These are phyloP conservation scores for Knoxia roxburghii DNA, from an alignment of 257 asterid genomes.

Conservation along the genomic window DNA sequence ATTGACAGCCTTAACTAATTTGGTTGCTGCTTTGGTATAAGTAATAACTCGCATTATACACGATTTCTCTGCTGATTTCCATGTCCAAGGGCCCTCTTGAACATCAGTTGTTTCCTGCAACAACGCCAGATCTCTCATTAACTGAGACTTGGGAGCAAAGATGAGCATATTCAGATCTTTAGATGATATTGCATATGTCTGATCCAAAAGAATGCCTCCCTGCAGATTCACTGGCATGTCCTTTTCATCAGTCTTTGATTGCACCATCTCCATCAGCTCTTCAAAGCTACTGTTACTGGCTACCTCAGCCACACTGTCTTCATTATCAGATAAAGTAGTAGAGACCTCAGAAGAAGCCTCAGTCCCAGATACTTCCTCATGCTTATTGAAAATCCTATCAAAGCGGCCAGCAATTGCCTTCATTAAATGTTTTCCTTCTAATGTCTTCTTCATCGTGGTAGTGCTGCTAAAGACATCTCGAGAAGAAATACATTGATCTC, in stretches of 20 bases:
- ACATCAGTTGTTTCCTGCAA: conserved; percentile 60
- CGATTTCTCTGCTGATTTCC: conserved; percentile 39
- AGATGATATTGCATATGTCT: conserved; percentile 39
- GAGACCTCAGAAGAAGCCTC: conserved; percentile 46
- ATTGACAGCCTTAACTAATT: conserved; percentile 69
- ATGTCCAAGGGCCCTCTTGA: conserved; percentile 70
- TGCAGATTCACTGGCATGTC: conserved; percentile 54
- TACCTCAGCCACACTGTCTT: conserved; percentile 36
- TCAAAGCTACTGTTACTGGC: conserved; percentile 34
- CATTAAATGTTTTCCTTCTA: conserved; percentile 58
- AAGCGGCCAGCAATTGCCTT: conserved; percentile 58
- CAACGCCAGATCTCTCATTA: conserved; percentile 42
- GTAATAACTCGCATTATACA: conserved; percentile 55
- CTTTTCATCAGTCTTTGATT: conserved; percentile 33
- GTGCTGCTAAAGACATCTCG: conserved; percentile 25
- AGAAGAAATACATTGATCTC: conserved; percentile 26
- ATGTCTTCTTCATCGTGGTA: conserved; percentile 30
- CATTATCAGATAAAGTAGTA: conserved; percentile 41
- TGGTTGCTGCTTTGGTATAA: conserved; percentile 66
- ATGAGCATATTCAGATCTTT: conserved; percentile 56
- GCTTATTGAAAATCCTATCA: conserved; percentile 54
- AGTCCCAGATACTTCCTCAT: conserved; percentile 40
- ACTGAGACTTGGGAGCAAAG: conserved; percentile 63
- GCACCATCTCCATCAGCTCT: conserved; percentile 42
- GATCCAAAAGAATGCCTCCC: conserved; percentile 74